phyloP scores from a whole-genome alignment of 768 basidiomycete species.

The Naganishia randhawae region DNA sequence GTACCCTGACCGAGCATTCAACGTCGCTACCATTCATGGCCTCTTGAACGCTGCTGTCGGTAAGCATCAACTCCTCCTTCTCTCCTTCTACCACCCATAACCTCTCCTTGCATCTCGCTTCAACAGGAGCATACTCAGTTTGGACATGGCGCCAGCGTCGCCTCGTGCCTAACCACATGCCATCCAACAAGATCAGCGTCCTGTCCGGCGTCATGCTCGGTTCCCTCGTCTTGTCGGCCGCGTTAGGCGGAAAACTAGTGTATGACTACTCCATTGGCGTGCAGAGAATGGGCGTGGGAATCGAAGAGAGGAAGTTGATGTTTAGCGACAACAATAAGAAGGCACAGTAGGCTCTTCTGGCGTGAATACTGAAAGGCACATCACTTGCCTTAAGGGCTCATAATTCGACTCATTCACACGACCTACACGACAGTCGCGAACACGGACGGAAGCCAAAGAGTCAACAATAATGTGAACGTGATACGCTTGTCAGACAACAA shows the following conservation, averaged over 20 bases:
- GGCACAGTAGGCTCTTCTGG: background rate
- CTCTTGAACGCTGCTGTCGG: constrained; percentile 22
- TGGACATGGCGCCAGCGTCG: constrained; percentile 20
- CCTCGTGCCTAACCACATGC: constrained; percentile 24
- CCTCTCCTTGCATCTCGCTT: background rate
- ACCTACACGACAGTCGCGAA: too few species aligned
- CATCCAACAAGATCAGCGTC: constrained; percentile 25
- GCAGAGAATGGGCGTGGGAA: constrained; percentile 45
- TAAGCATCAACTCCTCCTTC: background rate
- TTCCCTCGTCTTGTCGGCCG: background rate
- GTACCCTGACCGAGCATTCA: constrained; percentile 26
- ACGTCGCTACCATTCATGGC: constrained; percentile 34
- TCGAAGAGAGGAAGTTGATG: constrained; percentile 41
- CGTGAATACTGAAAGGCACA: too few species aligned
- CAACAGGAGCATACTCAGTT: constrained; percentile 20
- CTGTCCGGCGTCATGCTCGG: constrained; percentile 41
- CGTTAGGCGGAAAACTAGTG: constrained; percentile 36
- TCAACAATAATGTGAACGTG: too few species aligned
- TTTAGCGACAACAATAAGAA: background rate
- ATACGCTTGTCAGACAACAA: too few species aligned
- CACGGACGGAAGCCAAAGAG: too few species aligned
- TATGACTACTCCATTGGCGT: constrained; percentile 50
- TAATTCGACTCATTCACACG: too few species aligned
- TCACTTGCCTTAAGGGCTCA: too few species aligned
- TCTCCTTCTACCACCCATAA: background rate